Conservation (phyloP, 2,329 filamentous ascomycete genomes). For the Fusarium globosum region DNA sequence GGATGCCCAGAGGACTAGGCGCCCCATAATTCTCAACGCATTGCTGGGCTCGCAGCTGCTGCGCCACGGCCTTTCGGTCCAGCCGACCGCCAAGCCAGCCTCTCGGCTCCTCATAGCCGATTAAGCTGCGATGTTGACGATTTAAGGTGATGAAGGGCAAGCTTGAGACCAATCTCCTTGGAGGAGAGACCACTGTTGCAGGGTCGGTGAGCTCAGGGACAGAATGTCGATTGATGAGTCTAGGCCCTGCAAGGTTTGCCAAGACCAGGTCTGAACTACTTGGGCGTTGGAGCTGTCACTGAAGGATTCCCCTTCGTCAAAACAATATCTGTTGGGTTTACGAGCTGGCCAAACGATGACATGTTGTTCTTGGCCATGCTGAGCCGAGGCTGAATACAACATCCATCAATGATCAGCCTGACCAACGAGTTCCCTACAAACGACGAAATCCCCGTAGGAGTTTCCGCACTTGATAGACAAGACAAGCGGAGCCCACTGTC, state of each 20-base stretch:
- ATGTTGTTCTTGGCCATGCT: constrained; percentile 19
- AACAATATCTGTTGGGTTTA: constrained; percentile 9
- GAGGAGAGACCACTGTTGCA: constrained; percentile 24
- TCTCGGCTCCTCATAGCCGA: constrained; percentile 48
- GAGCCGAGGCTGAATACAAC: not conserved
- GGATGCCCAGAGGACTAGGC: constrained; percentile 39
- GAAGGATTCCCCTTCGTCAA: constrained; percentile 30
- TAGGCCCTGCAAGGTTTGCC: constrained; percentile 27
- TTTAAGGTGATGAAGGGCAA: constrained; percentile 34
- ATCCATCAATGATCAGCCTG: not conserved
- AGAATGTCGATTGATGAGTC: constrained; percentile 19
- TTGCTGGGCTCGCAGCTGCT: constrained; percentile 42
- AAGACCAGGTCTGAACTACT: constrained; percentile 20
- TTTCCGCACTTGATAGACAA: constrained; percentile 4
- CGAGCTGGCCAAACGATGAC: constrained; percentile 14
- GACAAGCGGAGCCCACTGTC: constrained; percentile 34
- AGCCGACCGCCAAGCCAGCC: constrained; percentile 47
- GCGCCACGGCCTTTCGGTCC: constrained; percentile 46
- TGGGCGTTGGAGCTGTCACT: constrained; percentile 30
- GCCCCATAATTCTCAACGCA: constrained; percentile 44
- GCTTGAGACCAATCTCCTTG: constrained; percentile 35
- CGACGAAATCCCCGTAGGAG: not conserved
- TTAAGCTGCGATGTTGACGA: constrained; percentile 38
- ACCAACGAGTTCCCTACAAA: not conserved
- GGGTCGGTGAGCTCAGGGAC: constrained; percentile 32